phyloP scores from a whole-genome alignment of 164 flowering plant species.

The Sedum album region DNA sequence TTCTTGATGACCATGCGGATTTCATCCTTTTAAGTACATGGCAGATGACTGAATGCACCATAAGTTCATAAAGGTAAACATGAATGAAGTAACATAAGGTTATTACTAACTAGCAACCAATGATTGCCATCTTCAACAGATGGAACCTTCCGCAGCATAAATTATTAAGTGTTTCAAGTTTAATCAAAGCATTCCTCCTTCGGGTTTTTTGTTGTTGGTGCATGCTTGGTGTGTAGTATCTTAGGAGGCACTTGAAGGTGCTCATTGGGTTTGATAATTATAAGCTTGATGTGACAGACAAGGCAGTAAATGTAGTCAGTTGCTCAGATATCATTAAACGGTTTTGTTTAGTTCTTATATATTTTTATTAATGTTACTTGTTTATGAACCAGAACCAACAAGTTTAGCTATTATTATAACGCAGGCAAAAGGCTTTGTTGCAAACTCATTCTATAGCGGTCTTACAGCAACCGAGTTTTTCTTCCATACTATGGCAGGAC shows the following conservation, averaged over 20 bases:
- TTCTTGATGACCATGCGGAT: neutral
- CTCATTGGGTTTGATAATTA: neutral
- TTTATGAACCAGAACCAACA: neutral
- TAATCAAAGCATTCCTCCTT: neutral
- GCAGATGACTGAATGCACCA: neutral
- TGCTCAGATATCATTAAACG: neutral
- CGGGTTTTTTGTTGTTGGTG: neutral
- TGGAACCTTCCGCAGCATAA: neutral
- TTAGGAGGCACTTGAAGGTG: neutral
- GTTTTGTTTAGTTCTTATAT: too few species aligned
- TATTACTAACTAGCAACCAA: neutral
- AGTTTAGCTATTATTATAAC: slow-evolving; percentile 15
- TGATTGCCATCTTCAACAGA: neutral
- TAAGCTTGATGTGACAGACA: neutral
- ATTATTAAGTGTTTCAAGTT: neutral
- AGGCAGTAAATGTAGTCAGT: neutral
- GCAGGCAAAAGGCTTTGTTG: slow-evolving; percentile 99
- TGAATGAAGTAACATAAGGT: neutral
- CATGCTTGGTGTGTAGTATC: neutral
- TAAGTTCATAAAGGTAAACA: neutral
- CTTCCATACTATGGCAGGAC: slow-evolving; percentile 99
- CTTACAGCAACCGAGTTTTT: slow-evolving; percentile 90
- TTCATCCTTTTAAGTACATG: neutral
- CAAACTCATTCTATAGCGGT: slow-evolving; percentile 89
- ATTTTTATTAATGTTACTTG: neutral